Conservation (phyloP, 1,139 yeast genomes). For the Nakaseomyces kungkrabaensis region DNA sequence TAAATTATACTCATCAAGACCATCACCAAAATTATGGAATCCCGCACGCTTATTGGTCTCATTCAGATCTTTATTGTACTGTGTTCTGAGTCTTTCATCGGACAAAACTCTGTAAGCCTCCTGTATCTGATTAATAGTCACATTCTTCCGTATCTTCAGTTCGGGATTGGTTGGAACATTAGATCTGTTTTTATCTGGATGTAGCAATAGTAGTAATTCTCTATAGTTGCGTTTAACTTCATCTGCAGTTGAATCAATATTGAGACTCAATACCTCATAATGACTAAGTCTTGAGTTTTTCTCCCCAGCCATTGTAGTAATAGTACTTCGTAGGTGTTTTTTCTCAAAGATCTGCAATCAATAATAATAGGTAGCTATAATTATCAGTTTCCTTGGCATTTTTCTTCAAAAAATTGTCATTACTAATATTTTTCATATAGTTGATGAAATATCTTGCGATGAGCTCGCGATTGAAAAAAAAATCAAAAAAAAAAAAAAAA, state of each 20-base stretch:
- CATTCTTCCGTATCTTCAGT: conserved; percentile 4
- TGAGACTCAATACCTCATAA: conserved; percentile 48
- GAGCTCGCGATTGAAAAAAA: background rate
- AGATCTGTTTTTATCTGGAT: conserved; percentile 58
- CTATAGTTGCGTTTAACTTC: conserved; percentile 57
- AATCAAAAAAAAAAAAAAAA: background rate
- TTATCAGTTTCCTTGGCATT: no score
- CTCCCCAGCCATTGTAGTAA: background rate
- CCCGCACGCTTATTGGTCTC: conserved; percentile 39
- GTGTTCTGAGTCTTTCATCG: conserved; percentile 32
- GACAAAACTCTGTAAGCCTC: conserved; percentile 50
- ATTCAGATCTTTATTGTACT: conserved; percentile 42
- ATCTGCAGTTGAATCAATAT: conserved; percentile 30
- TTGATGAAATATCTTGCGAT: background rate
- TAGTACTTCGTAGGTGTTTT: no score
- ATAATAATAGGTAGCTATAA: no score
- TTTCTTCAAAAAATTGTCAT: no score
- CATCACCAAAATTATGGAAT: conserved; percentile 47
- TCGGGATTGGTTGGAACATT: conserved; percentile 8
- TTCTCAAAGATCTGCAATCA: no score
- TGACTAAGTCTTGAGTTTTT: conserved; percentile 13
- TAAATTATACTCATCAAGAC: conserved; percentile 54
- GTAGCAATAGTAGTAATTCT: conserved; percentile 45
- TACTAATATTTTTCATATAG: no score
- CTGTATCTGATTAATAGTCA: conserved; percentile 38